phyloP scores from a whole-genome alignment of 148 eudicot genomes.

The Silene uniflora region DNA sequence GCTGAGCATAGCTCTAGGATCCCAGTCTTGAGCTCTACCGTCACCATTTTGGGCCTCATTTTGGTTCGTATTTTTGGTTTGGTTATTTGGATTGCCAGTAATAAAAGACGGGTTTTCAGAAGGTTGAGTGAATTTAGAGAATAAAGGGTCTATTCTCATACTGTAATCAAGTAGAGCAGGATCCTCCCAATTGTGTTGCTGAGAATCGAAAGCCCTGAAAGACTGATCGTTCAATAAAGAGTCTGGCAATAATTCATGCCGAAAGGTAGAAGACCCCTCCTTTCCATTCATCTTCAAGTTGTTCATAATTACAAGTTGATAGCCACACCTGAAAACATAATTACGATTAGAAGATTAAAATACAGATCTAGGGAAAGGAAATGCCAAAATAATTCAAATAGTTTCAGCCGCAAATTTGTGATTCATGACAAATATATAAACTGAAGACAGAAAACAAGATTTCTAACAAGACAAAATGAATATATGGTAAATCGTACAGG shows the following conservation, averaged over 20 bases:
- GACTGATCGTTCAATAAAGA: slow-evolving; percentile 36
- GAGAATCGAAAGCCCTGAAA: slow-evolving; percentile 31
- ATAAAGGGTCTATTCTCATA: slow-evolving; percentile 37
- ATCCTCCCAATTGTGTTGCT: slow-evolving; percentile 55
- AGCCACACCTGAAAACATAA: slow-evolving; percentile 14
- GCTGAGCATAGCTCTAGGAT: slow-evolving; percentile 62
- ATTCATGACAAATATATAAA: no score
- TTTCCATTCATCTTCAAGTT: slow-evolving; percentile 47
- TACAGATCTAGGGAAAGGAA: neutral
- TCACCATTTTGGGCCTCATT: slow-evolving; percentile 35
- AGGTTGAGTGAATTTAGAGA: slow-evolving; percentile 41
- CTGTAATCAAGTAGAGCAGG: slow-evolving; percentile 45
- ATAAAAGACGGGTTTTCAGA: slow-evolving; percentile 32
- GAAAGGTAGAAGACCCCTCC: slow-evolving; percentile 38
- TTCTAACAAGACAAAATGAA: neutral
- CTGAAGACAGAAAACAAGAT: neutral
- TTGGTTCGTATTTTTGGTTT: slow-evolving; percentile 31
- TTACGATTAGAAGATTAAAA: neutral
- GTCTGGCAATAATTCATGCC: slow-evolving; percentile 31
- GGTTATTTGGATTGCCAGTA: slow-evolving; percentile 25
- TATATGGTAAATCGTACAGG: no score
- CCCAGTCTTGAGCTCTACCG: slow-evolving; percentile 51
- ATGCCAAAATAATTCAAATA: no score
- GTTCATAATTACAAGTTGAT: slow-evolving; percentile 7
- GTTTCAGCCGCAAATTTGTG: no score